These are phyloP conservation scores for Nothomitra cinnamomea DNA, from an alignment of 2,329 filamentous ascomycete species.

Conservation along the genomic window DNA sequence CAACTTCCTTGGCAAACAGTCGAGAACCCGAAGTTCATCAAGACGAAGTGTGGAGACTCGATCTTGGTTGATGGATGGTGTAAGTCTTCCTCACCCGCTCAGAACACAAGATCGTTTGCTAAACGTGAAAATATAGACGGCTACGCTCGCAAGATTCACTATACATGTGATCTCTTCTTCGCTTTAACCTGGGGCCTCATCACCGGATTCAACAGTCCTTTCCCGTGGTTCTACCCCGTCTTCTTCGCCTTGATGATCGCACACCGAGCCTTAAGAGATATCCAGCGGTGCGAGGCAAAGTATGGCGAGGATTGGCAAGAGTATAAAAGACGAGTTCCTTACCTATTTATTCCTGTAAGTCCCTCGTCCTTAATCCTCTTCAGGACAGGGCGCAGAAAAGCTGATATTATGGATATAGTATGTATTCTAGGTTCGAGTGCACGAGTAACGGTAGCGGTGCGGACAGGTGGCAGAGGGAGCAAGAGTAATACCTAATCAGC, in stretches of 20 bases:
- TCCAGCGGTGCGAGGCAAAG: conserved; percentile 56
- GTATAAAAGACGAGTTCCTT: conserved; percentile 66
- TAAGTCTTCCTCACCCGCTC: conserved; percentile 22
- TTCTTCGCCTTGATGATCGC: conserved; percentile 71
- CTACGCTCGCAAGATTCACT: conserved; percentile 63
- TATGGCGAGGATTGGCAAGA: conserved; percentile 71
- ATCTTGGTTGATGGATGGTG: conserved; percentile 78
- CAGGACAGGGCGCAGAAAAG: too few relatives aligned
- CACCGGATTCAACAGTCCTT: conserved; percentile 62
- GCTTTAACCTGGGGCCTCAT: conserved; percentile 65
- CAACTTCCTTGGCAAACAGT: conserved; percentile 79
- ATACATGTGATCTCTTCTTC: conserved; percentile 66
- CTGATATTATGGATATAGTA: neutral
- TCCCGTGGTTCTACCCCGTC: conserved; percentile 77
- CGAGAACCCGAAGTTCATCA: conserved; percentile 64
- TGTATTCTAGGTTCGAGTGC: neutral
- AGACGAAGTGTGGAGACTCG: conserved; percentile 53
- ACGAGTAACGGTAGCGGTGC: too few relatives aligned
- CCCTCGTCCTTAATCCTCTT: neutral
- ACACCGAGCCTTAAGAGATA: conserved; percentile 60
- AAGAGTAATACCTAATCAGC: too few relatives aligned
- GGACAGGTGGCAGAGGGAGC: too few relatives aligned
- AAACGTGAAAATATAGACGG: conserved; percentile 31
- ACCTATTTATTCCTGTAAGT: conserved; percentile 63
- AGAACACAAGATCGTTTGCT: neutral